Percentiles rank a stretch among this genome's conserved stretches.
phyloP scores from a whole-genome alignment of 73 alveolate species.

The Paramecium bursaria region DNA sequence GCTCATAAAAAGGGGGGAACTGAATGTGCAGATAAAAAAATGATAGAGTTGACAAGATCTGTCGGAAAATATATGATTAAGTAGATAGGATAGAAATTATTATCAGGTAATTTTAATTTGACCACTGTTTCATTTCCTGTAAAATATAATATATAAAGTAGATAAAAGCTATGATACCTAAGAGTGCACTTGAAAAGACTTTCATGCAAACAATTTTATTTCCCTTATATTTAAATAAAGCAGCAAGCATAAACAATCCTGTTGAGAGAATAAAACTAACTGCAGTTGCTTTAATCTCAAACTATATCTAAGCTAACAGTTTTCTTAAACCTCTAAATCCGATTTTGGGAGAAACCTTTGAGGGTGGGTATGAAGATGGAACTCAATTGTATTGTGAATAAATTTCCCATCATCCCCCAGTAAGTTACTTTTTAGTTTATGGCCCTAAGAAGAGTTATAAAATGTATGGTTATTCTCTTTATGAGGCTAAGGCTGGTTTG shows the following conservation, averaged over 20 bases:
- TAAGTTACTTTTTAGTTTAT: slow-evolving; percentile 70
- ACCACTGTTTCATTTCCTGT: slow-evolving; percentile 82
- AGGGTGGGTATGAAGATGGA: slow-evolving; percentile 95
- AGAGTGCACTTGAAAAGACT: slow-evolving; percentile 66
- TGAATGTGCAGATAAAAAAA: slow-evolving; percentile 67
- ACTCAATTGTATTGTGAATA: slow-evolving; percentile 95
- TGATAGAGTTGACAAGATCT: slow-evolving; percentile 66
- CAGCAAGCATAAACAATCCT: slow-evolving; percentile 71
- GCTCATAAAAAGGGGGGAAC: slow-evolving; percentile 82
- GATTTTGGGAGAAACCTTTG: slow-evolving; percentile 96
- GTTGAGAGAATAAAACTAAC: slow-evolving; percentile 76
- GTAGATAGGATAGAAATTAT: slow-evolving; percentile 74
- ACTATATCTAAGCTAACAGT: slow-evolving; percentile 71
- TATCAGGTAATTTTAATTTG: slow-evolving; percentile 80
- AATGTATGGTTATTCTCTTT: slow-evolving; percentile 70
- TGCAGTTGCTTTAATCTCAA: slow-evolving; percentile 70
- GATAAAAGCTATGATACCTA: slow-evolving; percentile 71
- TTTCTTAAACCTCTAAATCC: slow-evolving; percentile 96
- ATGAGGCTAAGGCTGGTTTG: slow-evolving; percentile 74
- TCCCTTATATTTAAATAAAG: slow-evolving; percentile 73
- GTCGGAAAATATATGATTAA: slow-evolving; percentile 79
- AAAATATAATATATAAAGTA: slow-evolving; percentile 45
- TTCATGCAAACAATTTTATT: slow-evolving; percentile 61
- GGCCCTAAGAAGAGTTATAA: slow-evolving; percentile 65
- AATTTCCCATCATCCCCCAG: slow-evolving; percentile 97